A percentile compares a stretch with the other conserved stretches of the same genome.
phyloP scores from a whole-genome alignment of 129 eudicot species.

The Cynara cardunculus region DNA sequence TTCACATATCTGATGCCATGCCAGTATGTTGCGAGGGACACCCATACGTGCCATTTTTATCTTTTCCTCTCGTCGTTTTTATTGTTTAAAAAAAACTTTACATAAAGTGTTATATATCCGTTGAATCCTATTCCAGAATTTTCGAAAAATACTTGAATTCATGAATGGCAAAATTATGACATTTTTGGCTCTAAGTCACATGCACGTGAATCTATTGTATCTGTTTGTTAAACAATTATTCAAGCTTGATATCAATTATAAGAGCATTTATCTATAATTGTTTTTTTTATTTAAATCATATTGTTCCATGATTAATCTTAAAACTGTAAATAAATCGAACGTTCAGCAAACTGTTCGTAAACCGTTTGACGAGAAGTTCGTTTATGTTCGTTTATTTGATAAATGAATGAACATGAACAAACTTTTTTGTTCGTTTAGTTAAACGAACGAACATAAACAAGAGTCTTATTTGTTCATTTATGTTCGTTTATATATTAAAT shows the following conservation, averaged over 20 bases:
- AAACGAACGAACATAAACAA: too few relatives aligned
- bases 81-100: not conserved
- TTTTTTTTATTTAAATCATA: not conserved
- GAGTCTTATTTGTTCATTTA: too few relatives aligned
- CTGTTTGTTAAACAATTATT: not conserved
- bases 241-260: not conserved
- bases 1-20: conserved; percentile 6
- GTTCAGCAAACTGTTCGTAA: too few relatives aligned
- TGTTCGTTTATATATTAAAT: too few relatives aligned
- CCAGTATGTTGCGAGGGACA: not conserved
- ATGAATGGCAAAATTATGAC: not conserved
- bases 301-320: too few relatives aligned
- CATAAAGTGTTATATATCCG: not conserved
- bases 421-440: too few relatives aligned
- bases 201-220: not conserved
- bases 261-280: not conserved
- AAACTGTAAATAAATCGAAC: too few relatives aligned
- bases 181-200: not conserved
- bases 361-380: too few relatives aligned
- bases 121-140: conserved; percentile 1
- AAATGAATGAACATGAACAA: too few relatives aligned
- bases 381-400: too few relatives aligned
- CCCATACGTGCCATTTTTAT: conserved; percentile 13
- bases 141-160: not conserved
- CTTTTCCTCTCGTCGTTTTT: not conserved